Conservation (phyloP, 768 basidiomycete species). For the Clitopilus hobsonii region DNA sequence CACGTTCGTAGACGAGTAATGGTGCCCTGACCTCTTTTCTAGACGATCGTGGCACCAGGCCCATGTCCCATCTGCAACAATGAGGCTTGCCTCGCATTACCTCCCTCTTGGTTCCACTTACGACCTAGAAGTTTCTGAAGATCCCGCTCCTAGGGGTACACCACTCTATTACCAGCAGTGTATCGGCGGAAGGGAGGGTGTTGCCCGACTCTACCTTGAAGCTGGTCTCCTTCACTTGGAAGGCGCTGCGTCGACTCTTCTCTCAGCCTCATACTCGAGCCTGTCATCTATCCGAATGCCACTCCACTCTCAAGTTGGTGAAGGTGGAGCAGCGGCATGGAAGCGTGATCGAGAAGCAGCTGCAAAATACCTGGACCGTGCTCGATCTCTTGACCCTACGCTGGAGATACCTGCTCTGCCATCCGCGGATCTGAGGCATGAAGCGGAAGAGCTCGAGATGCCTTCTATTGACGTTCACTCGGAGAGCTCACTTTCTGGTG, state of each 20-base stretch:
- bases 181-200: conserved; percentile 59
- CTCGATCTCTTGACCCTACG: conserved; percentile 50
- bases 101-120: conserved; percentile 50
- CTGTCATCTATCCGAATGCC: conserved; percentile 75
- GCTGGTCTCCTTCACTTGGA: conserved; percentile 80
- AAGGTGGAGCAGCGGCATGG: conserved; percentile 69
- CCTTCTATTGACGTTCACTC: conserved; percentile 54
- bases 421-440: conserved; percentile 25
- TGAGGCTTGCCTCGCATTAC: conserved; percentile 74
- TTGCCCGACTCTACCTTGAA: conserved; percentile 75
- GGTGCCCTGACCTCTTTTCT: neutral
- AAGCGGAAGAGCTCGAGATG: conserved; percentile 54
- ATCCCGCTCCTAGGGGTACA: conserved; percentile 45
- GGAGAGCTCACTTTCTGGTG: conserved; percentile 29
- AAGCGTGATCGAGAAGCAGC: conserved; percentile 70
- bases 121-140: conserved; percentile 27
- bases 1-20: neutral
- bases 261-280: conserved; percentile 71
- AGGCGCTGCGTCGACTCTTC: conserved; percentile 67
- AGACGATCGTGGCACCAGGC: conserved; percentile 84
- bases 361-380: conserved; percentile 67
- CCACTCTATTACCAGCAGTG: conserved; percentile 58
- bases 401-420: conserved; percentile 71
- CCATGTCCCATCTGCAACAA: conserved; percentile 68
- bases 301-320: conserved; percentile 40